Conservation (phyloP, 129 eudicot genomes). For the Saussurea involucrata region DNA sequence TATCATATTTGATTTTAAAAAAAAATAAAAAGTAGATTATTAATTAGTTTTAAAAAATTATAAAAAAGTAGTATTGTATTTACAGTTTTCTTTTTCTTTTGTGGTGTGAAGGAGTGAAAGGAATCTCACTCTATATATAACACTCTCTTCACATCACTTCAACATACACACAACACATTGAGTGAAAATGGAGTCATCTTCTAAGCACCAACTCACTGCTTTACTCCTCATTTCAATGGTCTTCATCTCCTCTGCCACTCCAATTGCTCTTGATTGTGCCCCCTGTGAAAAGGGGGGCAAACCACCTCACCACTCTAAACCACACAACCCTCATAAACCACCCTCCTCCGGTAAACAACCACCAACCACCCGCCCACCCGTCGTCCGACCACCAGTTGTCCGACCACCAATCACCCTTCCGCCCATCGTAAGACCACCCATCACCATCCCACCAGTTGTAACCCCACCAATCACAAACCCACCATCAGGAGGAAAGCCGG, state of each 20-base stretch:
- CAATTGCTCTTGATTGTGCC: constrained; percentile 61
- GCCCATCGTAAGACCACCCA: constrained; percentile 12
- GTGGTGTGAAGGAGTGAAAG: neutral
- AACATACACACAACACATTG: neutral
- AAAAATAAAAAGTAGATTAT: no score
- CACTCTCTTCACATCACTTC: constrained; percentile 13
- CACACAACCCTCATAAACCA: neutral
- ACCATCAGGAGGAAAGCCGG: constrained; percentile 36
- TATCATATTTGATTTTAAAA: no score
- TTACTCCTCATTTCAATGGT: constrained; percentile 70
- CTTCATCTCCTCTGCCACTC: constrained; percentile 52
- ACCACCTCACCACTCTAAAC: constrained; percentile 17
- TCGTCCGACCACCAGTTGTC: constrained; percentile 6
- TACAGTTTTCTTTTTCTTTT: neutral
- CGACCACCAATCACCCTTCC: constrained; percentile 27
- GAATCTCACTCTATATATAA: constrained; percentile 26
- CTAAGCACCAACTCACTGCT: constrained; percentile 48
- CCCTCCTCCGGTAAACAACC: constrained; percentile 15
- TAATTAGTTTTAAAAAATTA: no score
- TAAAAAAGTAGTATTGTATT: neutral
- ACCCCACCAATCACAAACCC: constrained; percentile 40
- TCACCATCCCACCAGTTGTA: constrained; percentile 10
- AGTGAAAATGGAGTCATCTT: constrained; percentile 39
- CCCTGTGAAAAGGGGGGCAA: constrained; percentile 38
- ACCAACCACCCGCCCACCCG: constrained; percentile 25